A percentile compares a stretch with the other conserved stretches of the same genome.
Conservation (phyloP, 441 rosid species). For the Dalechampia spathulata region DNA sequence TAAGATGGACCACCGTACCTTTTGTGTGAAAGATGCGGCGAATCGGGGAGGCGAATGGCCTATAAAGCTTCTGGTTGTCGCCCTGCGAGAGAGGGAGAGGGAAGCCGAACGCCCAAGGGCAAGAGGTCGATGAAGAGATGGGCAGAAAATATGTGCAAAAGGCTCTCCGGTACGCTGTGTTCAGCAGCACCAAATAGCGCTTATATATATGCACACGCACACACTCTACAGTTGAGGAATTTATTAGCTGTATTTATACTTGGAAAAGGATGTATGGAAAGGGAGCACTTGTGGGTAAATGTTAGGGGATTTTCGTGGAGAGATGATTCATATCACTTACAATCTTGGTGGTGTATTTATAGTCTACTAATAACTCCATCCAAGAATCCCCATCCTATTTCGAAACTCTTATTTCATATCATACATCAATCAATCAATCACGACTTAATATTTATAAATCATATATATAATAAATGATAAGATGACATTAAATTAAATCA, state of each 20-base stretch:
- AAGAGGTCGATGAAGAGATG: neutral
- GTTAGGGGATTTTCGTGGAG: neutral
- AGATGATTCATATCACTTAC: slow-evolving; percentile 1
- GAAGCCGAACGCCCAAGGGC: neutral
- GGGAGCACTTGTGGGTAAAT: neutral
- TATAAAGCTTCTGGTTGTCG: neutral
- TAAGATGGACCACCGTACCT: slow-evolving; percentile 25
- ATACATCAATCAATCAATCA: no score
- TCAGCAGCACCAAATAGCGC: neutral
- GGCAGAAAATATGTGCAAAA: neutral
- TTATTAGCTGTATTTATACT: neutral
- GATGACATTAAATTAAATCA: no score
- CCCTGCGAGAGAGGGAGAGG: neutral
- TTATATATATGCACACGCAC: neutral
- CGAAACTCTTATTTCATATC: no score
- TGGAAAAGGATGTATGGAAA: neutral
- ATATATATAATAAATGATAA: no score
- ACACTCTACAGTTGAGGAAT: neutral
- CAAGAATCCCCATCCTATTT: slow-evolving; percentile 1
- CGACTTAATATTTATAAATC: no score
- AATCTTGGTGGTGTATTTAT: slow-evolving; percentile 19
- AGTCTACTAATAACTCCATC: neutral
- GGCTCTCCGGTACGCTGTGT: neutral
- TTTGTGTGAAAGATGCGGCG: slow-evolving; percentile 19
- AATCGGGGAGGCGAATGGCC: slow-evolving; percentile 17